Conservation (phyloP, 352 stramenopile genomes). For the Phytophthora litchii region DNA sequence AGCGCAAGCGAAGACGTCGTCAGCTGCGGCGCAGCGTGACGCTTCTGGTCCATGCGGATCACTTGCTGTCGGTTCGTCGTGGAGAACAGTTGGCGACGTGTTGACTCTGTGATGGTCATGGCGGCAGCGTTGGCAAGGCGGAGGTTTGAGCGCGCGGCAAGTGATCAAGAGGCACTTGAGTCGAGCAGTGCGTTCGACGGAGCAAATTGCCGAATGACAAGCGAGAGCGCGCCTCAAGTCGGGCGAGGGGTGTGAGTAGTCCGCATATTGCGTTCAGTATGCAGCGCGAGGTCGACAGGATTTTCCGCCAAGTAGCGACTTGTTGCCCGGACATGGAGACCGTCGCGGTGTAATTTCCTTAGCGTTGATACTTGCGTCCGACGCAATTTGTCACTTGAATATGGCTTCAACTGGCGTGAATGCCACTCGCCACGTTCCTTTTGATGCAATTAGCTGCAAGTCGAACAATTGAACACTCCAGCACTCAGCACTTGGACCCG, state of each 20-base stretch:
- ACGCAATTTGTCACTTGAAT: slow-evolving; percentile 12
- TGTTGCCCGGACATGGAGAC: slow-evolving; percentile 14
- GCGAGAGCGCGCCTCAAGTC: slow-evolving; percentile 13
- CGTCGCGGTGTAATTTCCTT: slow-evolving; percentile 3
- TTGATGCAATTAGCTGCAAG: neutral
- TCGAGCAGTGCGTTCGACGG: slow-evolving; percentile 26
- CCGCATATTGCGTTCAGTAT: slow-evolving; percentile 24
- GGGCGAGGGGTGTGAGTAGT: slow-evolving; percentile 12
- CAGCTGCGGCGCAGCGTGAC: slow-evolving; percentile 12
- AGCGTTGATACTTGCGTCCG: slow-evolving; percentile 10
- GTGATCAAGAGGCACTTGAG: slow-evolving; percentile 5
- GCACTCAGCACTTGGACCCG: slow-evolving; percentile 10
- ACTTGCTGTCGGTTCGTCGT: slow-evolving; percentile 18
- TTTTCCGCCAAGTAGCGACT: slow-evolving; percentile 15
- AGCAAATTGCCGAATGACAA: slow-evolving; percentile 35
- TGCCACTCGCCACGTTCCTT: no score
- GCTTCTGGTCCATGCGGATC: slow-evolving; percentile 33
- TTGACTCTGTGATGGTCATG: slow-evolving; percentile 36
- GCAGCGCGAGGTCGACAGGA: neutral
- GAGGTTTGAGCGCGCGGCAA: neutral
- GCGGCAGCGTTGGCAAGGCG: neutral
- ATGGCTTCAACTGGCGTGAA: slow-evolving; percentile 12
- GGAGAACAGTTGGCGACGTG: slow-evolving; percentile 24
- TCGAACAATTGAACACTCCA: slow-evolving; percentile 20
- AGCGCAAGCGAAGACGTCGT: neutral